Evolutionary conservation across 2,329 filamentous ascomycete genomes (phyloP).

Genomic region (Ilyonectria sp.): DNA sequence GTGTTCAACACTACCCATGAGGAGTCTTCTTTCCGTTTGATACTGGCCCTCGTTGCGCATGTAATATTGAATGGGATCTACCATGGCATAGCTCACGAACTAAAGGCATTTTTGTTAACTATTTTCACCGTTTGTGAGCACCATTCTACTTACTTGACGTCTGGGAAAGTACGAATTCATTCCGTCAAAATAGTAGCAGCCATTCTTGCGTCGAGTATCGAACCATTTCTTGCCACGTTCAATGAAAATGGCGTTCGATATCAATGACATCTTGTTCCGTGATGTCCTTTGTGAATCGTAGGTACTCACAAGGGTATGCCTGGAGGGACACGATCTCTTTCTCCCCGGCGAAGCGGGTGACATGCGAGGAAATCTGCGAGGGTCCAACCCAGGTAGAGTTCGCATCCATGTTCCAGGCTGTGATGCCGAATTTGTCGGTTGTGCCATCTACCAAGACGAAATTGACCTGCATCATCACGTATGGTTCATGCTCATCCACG

Average conservation of each 20-base stretch:
- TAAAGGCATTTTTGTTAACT: neutral
- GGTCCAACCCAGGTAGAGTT: neutral
- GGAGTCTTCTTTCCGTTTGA: neutral
- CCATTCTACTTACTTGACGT: neutral
- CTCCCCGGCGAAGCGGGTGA: neutral
- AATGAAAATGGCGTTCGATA: neutral
- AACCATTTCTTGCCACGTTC: neutral
- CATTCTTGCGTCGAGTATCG: neutral
- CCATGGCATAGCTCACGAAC: neutral
- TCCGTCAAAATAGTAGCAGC: neutral
- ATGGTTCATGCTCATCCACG: neutral
- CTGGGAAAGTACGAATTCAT: neutral
- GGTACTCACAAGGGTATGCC: neutral
- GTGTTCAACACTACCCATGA: neutral
- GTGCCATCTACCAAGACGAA: neutral
- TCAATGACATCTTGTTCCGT: neutral
- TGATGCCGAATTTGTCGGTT: neutral
- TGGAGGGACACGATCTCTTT: neutral
- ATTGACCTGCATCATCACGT: neutral
- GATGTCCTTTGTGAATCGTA: neutral
- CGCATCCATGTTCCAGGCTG: conserved; percentile 2
- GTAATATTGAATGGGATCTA: neutral
- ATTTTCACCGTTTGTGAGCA: too few species aligned
- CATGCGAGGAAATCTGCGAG: neutral
- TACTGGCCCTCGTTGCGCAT: too few species aligned